phyloP scores from a whole-genome alignment of 306 rosid genomes.

The Vigna hirtella region DNA sequence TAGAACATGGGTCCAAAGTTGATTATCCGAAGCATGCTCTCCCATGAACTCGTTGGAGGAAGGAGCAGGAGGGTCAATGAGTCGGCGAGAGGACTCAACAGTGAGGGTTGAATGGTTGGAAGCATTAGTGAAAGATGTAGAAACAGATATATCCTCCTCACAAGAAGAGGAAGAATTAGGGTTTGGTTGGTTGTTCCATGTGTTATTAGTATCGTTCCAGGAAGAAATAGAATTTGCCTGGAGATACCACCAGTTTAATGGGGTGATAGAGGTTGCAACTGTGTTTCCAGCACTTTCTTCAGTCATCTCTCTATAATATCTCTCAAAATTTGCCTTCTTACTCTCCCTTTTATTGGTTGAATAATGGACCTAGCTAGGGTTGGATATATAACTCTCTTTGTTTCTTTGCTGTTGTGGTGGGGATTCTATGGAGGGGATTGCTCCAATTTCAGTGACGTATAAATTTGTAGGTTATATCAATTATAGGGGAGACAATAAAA shows the following conservation, averaged over 20 bases:
- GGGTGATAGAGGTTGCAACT: constrained; percentile 60
- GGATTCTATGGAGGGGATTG: constrained; percentile 52
- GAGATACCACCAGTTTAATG: constrained; percentile 82
- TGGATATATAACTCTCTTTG: constrained; percentile 30
- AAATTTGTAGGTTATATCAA: constrained; percentile 55
- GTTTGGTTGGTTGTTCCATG: constrained; percentile 56
- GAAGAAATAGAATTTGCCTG: constrained; percentile 58
- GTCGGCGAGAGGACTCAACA: constrained; percentile 65
- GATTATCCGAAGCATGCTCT: constrained; percentile 72
- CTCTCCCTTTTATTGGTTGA: constrained; percentile 36
- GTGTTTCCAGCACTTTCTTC: constrained; percentile 73
- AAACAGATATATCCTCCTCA: constrained; percentile 76
- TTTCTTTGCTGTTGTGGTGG: constrained; percentile 44
- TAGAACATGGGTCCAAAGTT: constrained; percentile 81
- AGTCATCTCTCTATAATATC: constrained; percentile 53
- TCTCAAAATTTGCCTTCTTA: neutral
- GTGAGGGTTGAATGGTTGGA: constrained; percentile 84
- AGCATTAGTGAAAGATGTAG: constrained; percentile 82
- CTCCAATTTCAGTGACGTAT: constrained; percentile 66
- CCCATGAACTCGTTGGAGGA: constrained; percentile 61
- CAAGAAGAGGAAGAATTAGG: constrained; percentile 78
- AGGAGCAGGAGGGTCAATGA: constrained; percentile 54
- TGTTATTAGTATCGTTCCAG: constrained; percentile 54
- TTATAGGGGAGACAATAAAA: constrained; percentile 74
- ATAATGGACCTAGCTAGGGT: constrained; percentile 29